Evolutionary conservation across 2,329 filamentous ascomycete species (phyloP), one percentile per base, ranked within the genome.

Genomic region (Fusarium secorum): DNA sequence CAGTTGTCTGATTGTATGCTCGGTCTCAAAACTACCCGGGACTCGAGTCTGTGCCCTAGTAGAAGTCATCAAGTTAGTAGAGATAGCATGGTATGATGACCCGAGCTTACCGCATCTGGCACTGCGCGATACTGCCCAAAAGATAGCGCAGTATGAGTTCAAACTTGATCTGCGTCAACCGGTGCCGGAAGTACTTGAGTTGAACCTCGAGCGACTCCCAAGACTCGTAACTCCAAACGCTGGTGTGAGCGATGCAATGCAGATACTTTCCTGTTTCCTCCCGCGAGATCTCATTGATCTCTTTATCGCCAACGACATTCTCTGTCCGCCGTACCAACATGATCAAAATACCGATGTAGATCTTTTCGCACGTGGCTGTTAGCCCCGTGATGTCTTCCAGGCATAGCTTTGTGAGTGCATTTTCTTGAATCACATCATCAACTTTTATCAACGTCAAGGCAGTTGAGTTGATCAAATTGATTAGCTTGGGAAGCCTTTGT

Each of bases 201-300:
- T 48, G 20, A 18, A 48, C 0, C 20, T 32, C 20, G 5, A 48
- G 45, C 2, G 0, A 0, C 20, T 22, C 15, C 45, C 45, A 48
- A 0, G 45, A 18, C 11, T 32, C 11, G 0, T 22, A 18, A 0
- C 15, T 0, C 20, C 2, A 32, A 7, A 48, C 45, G 7, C 0
- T 13, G 7, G 5, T 32, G 15, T 30, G 28, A 32, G 45, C 28
- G 11, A 48, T 18, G 45, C 15, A 48, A 0, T 48, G 1, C 0
- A 48, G 45, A 32, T 48, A 48, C 45, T 48, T 48, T 18, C 5
- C 45, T 2, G 45, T 18, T 0, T 32, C 45, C 28, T 32, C 28
- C 7, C 28, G 15, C 2, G 45, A 0, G 15, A 48, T 48, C 11
- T 22, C 15, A 0, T 13, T 48, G 45, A 48, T 7, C 5, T 48